phyloP scores from a whole-genome alignment of 768 basidiomycete genomes.

The Mycena galopus region DNA sequence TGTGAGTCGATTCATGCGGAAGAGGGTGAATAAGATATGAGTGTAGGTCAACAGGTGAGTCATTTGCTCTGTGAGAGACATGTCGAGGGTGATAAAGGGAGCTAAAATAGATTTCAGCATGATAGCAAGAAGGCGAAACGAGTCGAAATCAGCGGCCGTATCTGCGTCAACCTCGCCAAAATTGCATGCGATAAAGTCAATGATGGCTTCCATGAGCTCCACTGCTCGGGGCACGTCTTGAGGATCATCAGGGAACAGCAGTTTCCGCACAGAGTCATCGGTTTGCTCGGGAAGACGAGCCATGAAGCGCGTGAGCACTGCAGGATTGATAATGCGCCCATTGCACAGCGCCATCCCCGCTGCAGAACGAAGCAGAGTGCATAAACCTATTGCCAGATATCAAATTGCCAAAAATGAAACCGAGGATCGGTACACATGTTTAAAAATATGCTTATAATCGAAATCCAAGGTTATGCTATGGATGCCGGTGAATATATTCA shows the following conservation, averaged over 20 bases:
- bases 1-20: conserved; percentile 25
- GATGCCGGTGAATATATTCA: conserved; percentile 31
- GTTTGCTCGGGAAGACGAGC: conserved; percentile 32
- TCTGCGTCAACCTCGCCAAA: neutral
- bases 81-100: neutral
- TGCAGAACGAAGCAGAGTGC: conserved; percentile 25
- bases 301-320: conserved; percentile 37
- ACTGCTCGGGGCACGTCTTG: conserved; percentile 50
- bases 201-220: conserved; percentile 39
- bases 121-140: conserved; percentile 28
- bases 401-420: neutral
- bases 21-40: conserved; percentile 27
- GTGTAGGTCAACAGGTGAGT: conserved; percentile 40
- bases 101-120: conserved; percentile 35
- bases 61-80: conserved; percentile 46
- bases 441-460: conserved; percentile 37
- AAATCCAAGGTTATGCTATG: conserved; percentile 32
- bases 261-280: conserved; percentile 29
- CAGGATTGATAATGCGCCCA: conserved; percentile 37
- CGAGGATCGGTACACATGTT: conserved; percentile 28
- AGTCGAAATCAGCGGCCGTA: neutral
- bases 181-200: neutral
- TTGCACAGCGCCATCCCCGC: conserved; percentile 15
- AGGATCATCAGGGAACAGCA: conserved; percentile 45
- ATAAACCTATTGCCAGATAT: conserved; percentile 23